A percentile compares a stretch with the other conserved stretches of the same genome.
Evolutionary conservation across 768 basidiomycete species (phyloP).

Genomic region (Podaxis carcinomalis): DNA sequence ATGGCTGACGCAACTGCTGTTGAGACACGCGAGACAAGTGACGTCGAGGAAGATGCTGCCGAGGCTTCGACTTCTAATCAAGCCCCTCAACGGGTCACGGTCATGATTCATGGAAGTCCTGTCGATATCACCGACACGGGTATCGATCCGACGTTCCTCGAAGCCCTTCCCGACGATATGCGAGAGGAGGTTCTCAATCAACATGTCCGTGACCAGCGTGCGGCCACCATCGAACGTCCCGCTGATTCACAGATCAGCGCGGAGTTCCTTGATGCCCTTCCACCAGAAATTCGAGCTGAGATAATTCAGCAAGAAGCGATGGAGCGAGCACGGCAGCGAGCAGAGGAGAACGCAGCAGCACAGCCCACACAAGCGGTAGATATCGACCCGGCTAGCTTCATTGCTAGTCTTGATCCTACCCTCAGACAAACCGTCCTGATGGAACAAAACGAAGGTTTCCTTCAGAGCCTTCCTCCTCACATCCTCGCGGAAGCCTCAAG

Average conservation of each 20-base stretch:
- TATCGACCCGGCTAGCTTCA: slow-evolving; percentile 87
- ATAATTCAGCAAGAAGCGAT: slow-evolving; percentile 93
- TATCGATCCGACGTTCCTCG: slow-evolving; percentile 96
- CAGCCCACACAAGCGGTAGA: slow-evolving; percentile 57
- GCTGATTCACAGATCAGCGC: slow-evolving; percentile 86
- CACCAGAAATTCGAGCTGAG: slow-evolving; percentile 94
- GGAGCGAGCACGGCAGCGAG: slow-evolving; percentile 61
- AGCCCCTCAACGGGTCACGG: slow-evolving; percentile 64
- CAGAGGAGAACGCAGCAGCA: slow-evolving; percentile 32
- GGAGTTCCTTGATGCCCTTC: slow-evolving; percentile 95
- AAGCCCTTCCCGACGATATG: slow-evolving; percentile 98
- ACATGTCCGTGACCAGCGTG: slow-evolving; percentile 88
- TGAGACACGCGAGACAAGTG: slow-evolving; percentile 30
- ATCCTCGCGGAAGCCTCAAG: slow-evolving; percentile 81
- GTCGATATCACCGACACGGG: slow-evolving; percentile 99
- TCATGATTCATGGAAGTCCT: slow-evolving; percentile 86
- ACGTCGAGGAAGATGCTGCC: slow-evolving; percentile 48
- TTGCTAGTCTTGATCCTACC: slow-evolving; percentile 86
- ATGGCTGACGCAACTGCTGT: slow-evolving; percentile 28
- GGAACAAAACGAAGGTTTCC: slow-evolving; percentile 84
- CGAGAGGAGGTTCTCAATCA: slow-evolving; percentile 97
- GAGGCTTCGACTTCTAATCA: slow-evolving; percentile 15
- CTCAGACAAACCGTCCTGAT: slow-evolving; percentile 88
- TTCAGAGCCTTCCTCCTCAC: slow-evolving; percentile 76
- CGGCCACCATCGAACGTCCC: slow-evolving; percentile 68